Evolutionary conservation across 805 yeast species (phyloP), one percentile per base, ranked within the genome.

Genomic region (Candida sithepensis): DNA sequence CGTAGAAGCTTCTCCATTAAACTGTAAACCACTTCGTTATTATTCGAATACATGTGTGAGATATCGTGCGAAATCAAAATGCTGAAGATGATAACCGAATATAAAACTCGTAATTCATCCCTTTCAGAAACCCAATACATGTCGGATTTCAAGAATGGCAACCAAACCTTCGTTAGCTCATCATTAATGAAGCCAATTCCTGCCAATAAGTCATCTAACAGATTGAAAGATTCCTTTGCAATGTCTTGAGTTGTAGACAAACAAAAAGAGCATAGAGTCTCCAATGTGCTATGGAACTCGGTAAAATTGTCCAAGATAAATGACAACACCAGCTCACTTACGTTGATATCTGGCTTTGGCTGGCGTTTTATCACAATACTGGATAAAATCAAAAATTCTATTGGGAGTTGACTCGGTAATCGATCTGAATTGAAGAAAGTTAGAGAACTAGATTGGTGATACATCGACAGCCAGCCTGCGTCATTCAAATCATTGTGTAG

Each of bases 141-240:
- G 7, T 37, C 34, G 10, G 33, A 37, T 2, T 38, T 42, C n/a
- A 52, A 45, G 19, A 33, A 26, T 6, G 20, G 18, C 2, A 44
- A 12, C 57, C 56, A 53, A 1, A 34, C 41, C 3, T 45, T 14
- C 3, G 48, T 43, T 3, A 53, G 21, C 2, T 45, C 43, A 18
- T 48, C 50, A 30, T 48, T 46, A 16, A 45, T 48, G 24, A 45
- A 38, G 23, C 54, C 52, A 16, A 50, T 38, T 1, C 53, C 56
- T 13, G 50, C 54, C 20, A 55, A 33, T 13, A 53, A 24, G 21
- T 50, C 49, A 34, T 53, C 53, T 20, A 55, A 30, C 12, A 48
- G 39, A 28, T 41, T 44, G 22, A 55, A 43, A 9, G 55, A 48
- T 16, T 37, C 22, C 3, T 41, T 13, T 2, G 51, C 42, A 3